Percentiles rank a stretch among this genome's conserved stretches.
These are phyloP conservation scores for Sporodiniella umbellata DNA, from an alignment of 371 early-diverging fungal species.

Conservation along the genomic window DNA sequence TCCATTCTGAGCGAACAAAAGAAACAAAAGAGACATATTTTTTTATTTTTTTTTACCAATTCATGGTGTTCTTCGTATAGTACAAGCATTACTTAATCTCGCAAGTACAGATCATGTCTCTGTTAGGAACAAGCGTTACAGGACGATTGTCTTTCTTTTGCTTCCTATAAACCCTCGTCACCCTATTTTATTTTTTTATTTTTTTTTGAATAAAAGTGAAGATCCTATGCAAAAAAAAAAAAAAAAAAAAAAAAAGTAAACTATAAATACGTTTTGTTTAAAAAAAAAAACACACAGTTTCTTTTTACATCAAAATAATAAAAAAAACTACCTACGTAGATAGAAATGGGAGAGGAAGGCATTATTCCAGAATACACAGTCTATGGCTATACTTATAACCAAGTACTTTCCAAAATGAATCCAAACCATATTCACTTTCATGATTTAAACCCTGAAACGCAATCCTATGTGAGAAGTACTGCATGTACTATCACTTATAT, in stretches of 20 bases:
- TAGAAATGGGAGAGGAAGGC: background rate
- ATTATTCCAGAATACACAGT: background rate
- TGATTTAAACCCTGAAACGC: slow-evolving; percentile 3
- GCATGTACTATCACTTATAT: slow-evolving; percentile 32
- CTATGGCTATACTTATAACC: background rate
- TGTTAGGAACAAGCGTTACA: background rate
- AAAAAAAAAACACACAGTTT: background rate
- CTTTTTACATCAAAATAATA: too few relatives aligned
- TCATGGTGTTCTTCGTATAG: too few relatives aligned
- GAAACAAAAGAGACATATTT: background rate
- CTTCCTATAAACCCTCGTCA: background rate
- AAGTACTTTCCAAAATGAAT: background rate
- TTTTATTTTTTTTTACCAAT: background rate
- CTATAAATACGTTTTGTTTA: background rate
- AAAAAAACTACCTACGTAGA: background rate
- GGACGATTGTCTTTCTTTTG: background rate
- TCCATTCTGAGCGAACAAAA: slow-evolving; percentile 28
- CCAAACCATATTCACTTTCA: background rate
- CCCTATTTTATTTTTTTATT: background rate
- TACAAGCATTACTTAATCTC: too few relatives aligned
- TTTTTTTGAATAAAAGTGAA: background rate
- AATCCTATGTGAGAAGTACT: slow-evolving; percentile 9
- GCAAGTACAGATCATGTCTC: too few relatives aligned
- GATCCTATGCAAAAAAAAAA: background rate
- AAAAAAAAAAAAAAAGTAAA: background rate